Evolutionary conservation across 371 early-diverging fungal genomes (phyloP).

Genomic region (Lichtheimia ramosa): DNA sequence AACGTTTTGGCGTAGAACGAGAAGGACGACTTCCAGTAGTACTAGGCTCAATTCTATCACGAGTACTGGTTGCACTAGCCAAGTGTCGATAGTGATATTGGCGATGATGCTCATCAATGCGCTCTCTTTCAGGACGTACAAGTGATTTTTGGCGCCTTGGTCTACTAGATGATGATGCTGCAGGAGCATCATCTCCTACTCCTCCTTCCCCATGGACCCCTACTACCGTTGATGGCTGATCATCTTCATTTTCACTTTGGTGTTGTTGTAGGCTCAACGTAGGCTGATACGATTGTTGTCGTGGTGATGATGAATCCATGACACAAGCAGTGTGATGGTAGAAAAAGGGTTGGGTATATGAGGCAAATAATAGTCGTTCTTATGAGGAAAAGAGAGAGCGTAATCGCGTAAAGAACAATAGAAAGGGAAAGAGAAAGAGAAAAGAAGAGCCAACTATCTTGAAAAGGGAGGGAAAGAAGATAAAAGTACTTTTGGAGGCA

Average conservation of each 20-base stretch:
- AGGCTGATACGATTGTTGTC: conserved; percentile 1
- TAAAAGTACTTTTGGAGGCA: neutral
- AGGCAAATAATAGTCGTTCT: no score
- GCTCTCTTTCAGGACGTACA: conserved; percentile 69
- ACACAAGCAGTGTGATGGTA: neutral
- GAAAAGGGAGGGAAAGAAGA: neutral
- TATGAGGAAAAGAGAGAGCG: no score
- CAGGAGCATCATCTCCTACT: neutral
- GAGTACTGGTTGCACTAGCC: conserved; percentile 26
- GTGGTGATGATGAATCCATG: neutral
- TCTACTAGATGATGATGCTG: neutral
- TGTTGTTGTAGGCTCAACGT: neutral
- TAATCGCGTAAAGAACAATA: neutral
- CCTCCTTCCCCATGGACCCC: neutral
- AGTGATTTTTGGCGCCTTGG: conserved; percentile 62
- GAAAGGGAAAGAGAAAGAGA: neutral
- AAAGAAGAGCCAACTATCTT: no score
- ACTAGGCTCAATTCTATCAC: conserved; percentile 18
- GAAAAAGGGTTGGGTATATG: no score
- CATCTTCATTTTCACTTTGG: conserved; percentile 1
- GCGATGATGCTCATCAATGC: conserved; percentile 53
- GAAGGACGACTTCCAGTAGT: conserved; percentile 38
- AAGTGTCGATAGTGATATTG: conserved; percentile 56
- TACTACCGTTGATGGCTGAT: neutral
- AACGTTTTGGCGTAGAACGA: conserved; percentile 2